Base-by-base conservation (phyloP, 1,284 basidiomycete genomes). In the Moesziomyces globuligerus region DNA sequence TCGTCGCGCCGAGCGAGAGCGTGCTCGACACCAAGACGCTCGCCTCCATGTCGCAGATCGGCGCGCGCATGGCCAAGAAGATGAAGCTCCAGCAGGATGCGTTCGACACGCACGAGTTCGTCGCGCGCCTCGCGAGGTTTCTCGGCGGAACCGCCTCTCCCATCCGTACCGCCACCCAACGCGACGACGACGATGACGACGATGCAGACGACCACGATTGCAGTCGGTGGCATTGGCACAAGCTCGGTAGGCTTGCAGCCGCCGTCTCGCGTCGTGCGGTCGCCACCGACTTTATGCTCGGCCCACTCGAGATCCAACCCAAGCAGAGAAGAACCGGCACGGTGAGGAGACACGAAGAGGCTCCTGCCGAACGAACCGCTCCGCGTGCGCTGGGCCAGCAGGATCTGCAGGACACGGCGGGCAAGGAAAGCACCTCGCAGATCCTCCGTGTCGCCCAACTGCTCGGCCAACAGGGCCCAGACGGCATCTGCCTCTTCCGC, bases 401-500 rank as follows among this genome's bases (percentile, higher is more conserved):
- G 7, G 81, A 82, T 34, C 72, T 83, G 5, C 55, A 72, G 21
- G 43, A 58, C 29, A 42, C 41, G 2, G 71, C 69, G 13, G 75
- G 73, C 11, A 62, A 59, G 36, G 81, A 83, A 48, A 78, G 70
- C 21, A 72, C 79, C 10, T 48, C 53, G 10, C 47, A 76, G 11
- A 80, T 82, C 42, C 47, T 57, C 17, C 42, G 61, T 4, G 74
- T 82, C 7, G 54, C 86, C 11, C 85, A 83, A 5, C 86, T 86
- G 23, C 76, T 81, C 48, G 84, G 86, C 13, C 83, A 72, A 10
- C 85, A 48, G 21, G 81, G 76, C 7, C 48, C 45, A 8, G 20
- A 60, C 0, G 83, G 84, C 7, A 86, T 91, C 46, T 92, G 93
- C 80, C 76, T 95, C 82, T 94, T 95, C 85, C 84, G 85, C 61